A percentile compares a stretch with the other conserved stretches of the same genome.
Evolutionary conservation across 208 protist genomes (phyloP).

Genomic region (Trypanosoma caninum): DNA sequence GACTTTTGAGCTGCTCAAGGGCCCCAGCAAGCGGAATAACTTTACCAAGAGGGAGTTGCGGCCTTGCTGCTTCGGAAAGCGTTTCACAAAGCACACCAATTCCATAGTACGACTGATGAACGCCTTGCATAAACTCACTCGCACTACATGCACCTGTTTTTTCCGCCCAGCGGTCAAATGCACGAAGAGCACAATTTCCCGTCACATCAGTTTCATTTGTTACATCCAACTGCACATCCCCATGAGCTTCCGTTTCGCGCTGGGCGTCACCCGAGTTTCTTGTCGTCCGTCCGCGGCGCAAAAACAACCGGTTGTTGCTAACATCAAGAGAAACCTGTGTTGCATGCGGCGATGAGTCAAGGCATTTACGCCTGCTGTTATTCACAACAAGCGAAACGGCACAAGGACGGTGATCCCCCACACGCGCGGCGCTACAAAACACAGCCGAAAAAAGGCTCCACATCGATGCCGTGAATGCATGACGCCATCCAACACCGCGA

Average conservation of each 20-base stretch:
- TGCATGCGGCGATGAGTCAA: too few relatives aligned
- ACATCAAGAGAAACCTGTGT: not conserved
- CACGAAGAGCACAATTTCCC: constrained; percentile 23
- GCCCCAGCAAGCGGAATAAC: constrained; percentile 1
- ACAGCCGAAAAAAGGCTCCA: constrained; percentile 1
- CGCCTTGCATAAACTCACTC: constrained; percentile 60
- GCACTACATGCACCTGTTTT: constrained; percentile 41
- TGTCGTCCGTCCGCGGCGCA: constrained; percentile 4
- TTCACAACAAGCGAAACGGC: not conserved
- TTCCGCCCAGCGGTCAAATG: constrained; percentile 52
- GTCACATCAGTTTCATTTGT: not conserved
- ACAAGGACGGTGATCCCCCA: not conserved
- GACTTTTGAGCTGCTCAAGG: constrained; percentile 23
- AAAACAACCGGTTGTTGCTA: not conserved
- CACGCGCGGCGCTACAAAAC: not conserved
- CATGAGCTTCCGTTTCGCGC: not conserved
- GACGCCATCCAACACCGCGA: not conserved
- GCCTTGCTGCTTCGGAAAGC: constrained; percentile 19
- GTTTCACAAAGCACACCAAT: constrained; percentile 39
- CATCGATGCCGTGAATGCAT: constrained; percentile 7
- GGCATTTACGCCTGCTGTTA: too few relatives aligned
- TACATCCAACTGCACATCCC: not conserved
- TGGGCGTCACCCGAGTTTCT: not conserved
- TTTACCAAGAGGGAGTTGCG: constrained; percentile 1
- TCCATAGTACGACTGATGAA: constrained; percentile 68